Conservation (phyloP, 192 early-diverging fungal genomes). For the Backusella westeae region DNA sequence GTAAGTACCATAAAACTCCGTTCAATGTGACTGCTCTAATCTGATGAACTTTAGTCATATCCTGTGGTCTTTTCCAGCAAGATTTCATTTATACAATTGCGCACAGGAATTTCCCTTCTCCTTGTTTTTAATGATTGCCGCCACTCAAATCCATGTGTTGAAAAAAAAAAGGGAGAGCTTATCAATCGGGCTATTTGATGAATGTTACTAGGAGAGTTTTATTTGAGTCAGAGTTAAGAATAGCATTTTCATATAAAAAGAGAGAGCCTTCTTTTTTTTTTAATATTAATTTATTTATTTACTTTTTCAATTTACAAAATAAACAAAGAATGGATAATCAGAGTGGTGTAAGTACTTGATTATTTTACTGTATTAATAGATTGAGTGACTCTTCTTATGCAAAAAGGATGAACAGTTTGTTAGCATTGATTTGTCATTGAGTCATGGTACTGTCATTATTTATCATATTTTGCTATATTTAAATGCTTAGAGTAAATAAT, state of each 20-base stretch:
- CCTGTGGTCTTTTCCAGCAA: no score
- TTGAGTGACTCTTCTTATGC: background rate
- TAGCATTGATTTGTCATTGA: background rate
- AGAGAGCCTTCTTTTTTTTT: background rate
- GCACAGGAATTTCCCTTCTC: background rate
- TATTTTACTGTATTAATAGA: no score
- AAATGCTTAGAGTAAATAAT: background rate
- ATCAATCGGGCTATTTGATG: background rate
- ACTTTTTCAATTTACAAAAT: background rate
- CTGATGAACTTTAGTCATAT: no score
- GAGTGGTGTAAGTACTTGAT: background rate
- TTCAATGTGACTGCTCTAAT: no score
- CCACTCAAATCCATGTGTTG: background rate
- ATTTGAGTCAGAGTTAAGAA: background rate
- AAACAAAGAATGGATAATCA: background rate
- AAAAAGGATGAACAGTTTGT: background rate
- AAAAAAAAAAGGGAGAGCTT: background rate
- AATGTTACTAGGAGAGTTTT: background rate
- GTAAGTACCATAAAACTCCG: no score
- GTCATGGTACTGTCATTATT: background rate
- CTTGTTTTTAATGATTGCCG: background rate
- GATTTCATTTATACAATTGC: no score
- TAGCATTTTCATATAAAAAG: background rate
- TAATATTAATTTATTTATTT: background rate
- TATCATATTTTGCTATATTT: background rate